These are phyloP conservation scores for Smittium mucronatum DNA, from an alignment of 371 early-diverging fungal genomes.

Conservation along the genomic window DNA sequence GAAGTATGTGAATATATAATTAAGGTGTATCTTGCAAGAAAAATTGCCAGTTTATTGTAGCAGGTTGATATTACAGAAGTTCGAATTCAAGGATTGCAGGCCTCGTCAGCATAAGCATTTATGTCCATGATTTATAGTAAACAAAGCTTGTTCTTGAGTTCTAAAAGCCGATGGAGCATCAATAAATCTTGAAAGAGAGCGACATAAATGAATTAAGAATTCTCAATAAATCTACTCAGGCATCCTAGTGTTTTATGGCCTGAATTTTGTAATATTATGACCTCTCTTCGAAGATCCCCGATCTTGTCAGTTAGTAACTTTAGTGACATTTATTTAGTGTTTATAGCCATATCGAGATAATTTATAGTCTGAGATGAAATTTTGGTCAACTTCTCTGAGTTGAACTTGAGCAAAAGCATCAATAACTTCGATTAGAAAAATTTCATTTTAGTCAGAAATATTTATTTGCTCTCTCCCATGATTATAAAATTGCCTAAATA, in stretches of 20 bases:
- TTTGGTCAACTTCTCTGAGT: background rate
- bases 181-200: background rate
- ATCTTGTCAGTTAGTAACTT: background rate
- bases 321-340: background rate
- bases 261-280: background rate
- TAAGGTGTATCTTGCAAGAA: background rate
- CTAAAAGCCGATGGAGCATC: background rate
- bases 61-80: background rate
- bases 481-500: too few relatives aligned
- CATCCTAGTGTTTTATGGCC: background rate
- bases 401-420: background rate
- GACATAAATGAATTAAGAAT: background rate
- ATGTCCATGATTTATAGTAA: background rate
- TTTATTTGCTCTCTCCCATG: background rate
- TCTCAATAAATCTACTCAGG: background rate
- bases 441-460: background rate
- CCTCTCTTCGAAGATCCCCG: background rate
- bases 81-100: background rate
- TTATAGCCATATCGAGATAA: background rate
- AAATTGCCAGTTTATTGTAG: background rate
- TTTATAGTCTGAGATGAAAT: background rate
- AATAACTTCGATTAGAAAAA: background rate
- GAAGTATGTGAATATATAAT: background rate
- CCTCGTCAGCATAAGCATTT: background rate
- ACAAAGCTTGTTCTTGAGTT: background rate